Base-by-base conservation (phyloP, 2,329 filamentous ascomycete genomes). In the Fusarium nematophilum region DNA sequence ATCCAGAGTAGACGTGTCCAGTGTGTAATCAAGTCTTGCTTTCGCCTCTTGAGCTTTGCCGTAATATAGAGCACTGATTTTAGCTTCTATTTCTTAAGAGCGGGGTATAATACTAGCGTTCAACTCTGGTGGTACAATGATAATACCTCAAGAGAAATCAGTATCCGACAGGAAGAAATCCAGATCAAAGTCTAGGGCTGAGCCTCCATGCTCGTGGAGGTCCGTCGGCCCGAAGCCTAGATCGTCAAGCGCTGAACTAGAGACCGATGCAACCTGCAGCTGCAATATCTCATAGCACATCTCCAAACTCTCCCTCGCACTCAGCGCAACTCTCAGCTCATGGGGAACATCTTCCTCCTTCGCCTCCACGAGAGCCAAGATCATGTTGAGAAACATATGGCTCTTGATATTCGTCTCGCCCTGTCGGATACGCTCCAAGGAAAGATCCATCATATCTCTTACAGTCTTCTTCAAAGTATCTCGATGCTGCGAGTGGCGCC, bases 381-480 rank as follows among this genome's bases (percentile, higher is more conserved):
- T 69, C 66, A 79, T 76, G 7, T 57, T 65, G 3, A 78, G 49
- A 39, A 80, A 78, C 58, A 80, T 68, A 31, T 78, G 73, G 1
- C 62, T 69, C 65, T 81, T 81, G 40, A 80, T 72, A 17, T 80
- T 81, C 2, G 78, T 81, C 57, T 81, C 79, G 5, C 74, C 76
- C 9, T 70, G 62, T 1, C 67, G 67, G 33, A 80, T 72, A 2
- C 78, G 67, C 34, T 73, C 68, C 18, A 57, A 59, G 2, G 72
- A 65, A 3, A 76, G 31, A 2, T 52, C 40, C 2, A 73, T 50
- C 53, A 76, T 59, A 13, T 70, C 67, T 7, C 50, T 26, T 8
- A 79, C 36, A 0, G 67, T 60, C 15, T 71, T 56, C 53, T 75
- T 76, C 2, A 79, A 67, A 0, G 71, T 42, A 5, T 72, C 70